Base-by-base conservation (phyloP, 2,329 filamentous ascomycete species). In the Penicillium fuscoglaucum region DNA sequence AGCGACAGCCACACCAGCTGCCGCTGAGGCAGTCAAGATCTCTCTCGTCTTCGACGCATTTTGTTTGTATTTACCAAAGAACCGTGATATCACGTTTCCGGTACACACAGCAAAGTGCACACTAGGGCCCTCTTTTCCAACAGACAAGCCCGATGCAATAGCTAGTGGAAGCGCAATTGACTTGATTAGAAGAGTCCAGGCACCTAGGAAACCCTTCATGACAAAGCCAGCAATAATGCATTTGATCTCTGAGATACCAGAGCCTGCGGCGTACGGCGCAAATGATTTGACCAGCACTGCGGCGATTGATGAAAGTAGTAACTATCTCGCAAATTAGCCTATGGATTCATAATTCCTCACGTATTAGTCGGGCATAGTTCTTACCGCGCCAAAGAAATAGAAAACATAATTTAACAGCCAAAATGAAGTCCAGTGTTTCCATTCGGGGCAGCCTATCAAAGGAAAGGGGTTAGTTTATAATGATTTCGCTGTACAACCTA, bases 71-170 rank as follows among this genome's bases (percentile, higher is more conserved):
- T 97, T 98, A 72, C 87, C 85, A 72, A 99, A 99, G 63, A 97
- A 83, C 47, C 91, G 84, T 31, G 92, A 96, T 59, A 99, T 95
- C 63, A 99, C 93, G 74, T 96, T 98, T 58, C 95, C 95, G 0
- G 93, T 96, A 70, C 95, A 98, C 7, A 98, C 95, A 4, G 95
- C 95, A 72, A 98, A 99, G 75, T 99, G 95, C n/a, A 99, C 95
- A 75, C 93, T 97, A 0, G 95, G 95, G 0, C 95, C 95, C 78
- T 99, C 95, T 72, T 99, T 99, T 55, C 95, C 95, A 13, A 99
- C 92, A 0, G 92, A 96, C 26, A 99, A 79, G 2, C 95, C 95
- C 1, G 93, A 97, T 13, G 90, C 93, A 72, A 99, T 99, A 44
- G 93, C 90, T 45, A 99, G 80, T 1, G 95, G 95, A 48, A 99